phyloP scores from a whole-genome alignment of 169 alveolate genomes.

The Cryptosporidium tyzzeri region DNA sequence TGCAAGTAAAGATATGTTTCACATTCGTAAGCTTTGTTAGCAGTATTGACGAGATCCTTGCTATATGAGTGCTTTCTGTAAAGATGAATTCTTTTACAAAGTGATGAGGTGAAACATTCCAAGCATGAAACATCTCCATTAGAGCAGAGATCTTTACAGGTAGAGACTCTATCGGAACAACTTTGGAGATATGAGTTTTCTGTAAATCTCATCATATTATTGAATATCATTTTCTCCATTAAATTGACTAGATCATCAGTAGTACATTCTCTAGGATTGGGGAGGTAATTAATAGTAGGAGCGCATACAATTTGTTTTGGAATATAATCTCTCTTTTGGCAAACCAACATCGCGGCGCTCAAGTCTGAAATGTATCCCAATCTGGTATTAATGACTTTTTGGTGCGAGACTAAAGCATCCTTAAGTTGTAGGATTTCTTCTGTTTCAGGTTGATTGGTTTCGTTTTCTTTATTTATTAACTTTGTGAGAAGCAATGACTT shows the following conservation, averaged over 20 bases:
- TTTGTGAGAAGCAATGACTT: conserved; percentile 10
- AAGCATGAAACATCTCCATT: conserved; percentile 11
- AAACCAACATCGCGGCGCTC: background rate
- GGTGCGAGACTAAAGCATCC: background rate
- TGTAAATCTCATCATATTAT: background rate
- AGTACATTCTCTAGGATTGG: background rate
- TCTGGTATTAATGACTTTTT: background rate
- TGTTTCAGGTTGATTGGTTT: background rate
- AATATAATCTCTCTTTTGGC: conserved; percentile 16
- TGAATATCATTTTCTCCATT: background rate
- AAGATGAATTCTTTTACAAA: conserved; percentile 20
- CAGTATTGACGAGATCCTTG: background rate
- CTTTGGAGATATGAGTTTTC: conserved; percentile 5
- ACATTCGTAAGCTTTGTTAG: conserved; percentile 22
- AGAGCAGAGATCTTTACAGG: background rate
- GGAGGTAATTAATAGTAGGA: background rate
- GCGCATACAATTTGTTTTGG: conserved; percentile 16
- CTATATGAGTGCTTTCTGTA: conserved; percentile 14
- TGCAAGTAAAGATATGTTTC: conserved; percentile 15
- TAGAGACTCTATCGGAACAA: background rate
- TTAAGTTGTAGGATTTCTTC: background rate
- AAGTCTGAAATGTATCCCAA: background rate
- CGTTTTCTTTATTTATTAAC: background rate
- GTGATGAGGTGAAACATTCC: background rate
- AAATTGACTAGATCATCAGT: background rate